Base-by-base conservation (phyloP, 768 basidiomycete genomes). In the Boletus sensibilis region DNA sequence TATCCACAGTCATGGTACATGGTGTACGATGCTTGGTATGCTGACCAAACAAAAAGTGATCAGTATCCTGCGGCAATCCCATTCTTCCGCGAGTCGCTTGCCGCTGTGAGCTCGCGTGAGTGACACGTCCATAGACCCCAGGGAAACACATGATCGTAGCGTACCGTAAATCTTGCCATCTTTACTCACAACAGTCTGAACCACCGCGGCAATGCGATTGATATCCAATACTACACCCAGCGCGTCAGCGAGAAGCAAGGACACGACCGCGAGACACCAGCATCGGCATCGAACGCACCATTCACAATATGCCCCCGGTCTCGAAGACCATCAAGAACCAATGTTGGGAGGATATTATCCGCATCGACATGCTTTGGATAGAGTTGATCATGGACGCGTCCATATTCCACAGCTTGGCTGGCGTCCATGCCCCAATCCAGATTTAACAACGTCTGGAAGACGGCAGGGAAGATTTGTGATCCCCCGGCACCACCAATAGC, bases 71-170 rank as follows among this genome's bases (percentile, higher is more conserved):
- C 85, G 6, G 94, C 90, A 40, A 94, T 81, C 20, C 94, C 93
- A 59, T 93, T 90, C 78, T 95, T 96, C 67, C 94, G 82, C 20
- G 90, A 92, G 72, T 96, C 94, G 67, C 90, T 92, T 8, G 91
- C 88, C 58, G 92, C 94, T 90, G 62, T 42, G 25, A 25, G 37
- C 18, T 34, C 39, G 33, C 2, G 45, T 61, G 31, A 62, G 44
- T 3, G 31, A 39, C 12, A 12, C 20, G 21, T 34, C 50, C 57
- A 38, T 47, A 18, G 2, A 12, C 18, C 12, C 3, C 20, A 1
- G 13, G 5, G 48, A 38, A 8, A 25, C 20, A 47, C 9, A 33
- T 7, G 14, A 16, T 53, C 49, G 33, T 27, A 35, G 71, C 85
- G 46, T 61, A 90, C 90, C 90, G 59, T 79, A 89, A 27, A 94